Percentiles rank a stretch among this genome's conserved stretches.
Evolutionary conservation across 768 basidiomycete species (phyloP).

Genomic region (Leccinellum luteum): DNA sequence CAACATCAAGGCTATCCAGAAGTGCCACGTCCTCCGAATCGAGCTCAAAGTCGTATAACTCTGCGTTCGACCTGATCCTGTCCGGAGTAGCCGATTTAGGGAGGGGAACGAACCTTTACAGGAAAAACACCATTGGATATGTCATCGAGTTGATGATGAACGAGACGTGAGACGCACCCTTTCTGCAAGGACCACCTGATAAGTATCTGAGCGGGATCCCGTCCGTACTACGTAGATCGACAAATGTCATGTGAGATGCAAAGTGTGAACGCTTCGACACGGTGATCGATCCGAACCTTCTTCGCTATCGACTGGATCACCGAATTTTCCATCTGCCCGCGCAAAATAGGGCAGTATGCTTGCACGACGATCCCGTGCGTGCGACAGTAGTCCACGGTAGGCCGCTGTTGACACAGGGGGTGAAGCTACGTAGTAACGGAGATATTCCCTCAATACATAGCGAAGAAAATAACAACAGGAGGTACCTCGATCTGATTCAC

Average conservation of each 20-base stretch:
- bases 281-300: constrained; percentile 45
- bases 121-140: neutral
- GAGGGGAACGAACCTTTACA: constrained; percentile 68
- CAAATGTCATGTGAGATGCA: neutral
- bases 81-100: constrained; percentile 74
- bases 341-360: constrained; percentile 76
- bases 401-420: constrained; percentile 77
- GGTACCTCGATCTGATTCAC: constrained; percentile 83
- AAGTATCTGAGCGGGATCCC: constrained; percentile 75
- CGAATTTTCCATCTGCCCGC: constrained; percentile 53
- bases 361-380: constrained; percentile 59
- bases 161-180: constrained; percentile 46
- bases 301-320: constrained; percentile 52
- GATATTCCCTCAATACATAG: neutral
- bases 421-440: constrained; percentile 55
- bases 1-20: constrained; percentile 70
- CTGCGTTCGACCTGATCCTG: constrained; percentile 70
- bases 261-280: constrained; percentile 7
- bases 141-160: neutral
- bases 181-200: constrained; percentile 90
- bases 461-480: neutral
- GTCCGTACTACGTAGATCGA: constrained; percentile 42
- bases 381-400: constrained; percentile 74
- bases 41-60: constrained; percentile 77
- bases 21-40: constrained; percentile 57